Evolutionary conservation across 805 yeast genomes (phyloP).

Genomic region (Komagataella mondaviorum): DNA sequence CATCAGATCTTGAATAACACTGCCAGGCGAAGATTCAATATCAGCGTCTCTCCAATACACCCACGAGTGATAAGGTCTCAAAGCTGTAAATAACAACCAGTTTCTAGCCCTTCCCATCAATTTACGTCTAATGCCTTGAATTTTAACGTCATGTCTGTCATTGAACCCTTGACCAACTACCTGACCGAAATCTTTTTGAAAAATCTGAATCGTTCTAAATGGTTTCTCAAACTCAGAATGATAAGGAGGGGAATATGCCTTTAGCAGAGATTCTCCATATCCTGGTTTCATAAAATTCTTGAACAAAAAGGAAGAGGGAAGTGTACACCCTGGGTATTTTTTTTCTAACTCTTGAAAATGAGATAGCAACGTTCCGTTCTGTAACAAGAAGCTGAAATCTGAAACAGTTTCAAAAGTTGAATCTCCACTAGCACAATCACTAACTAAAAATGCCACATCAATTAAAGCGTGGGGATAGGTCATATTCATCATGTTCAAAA

Average conservation of each 20-base stretch:
- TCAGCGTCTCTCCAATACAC: conserved; percentile 88
- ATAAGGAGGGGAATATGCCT: conserved; percentile 53
- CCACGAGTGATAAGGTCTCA: conserved; percentile 81
- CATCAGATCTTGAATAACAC: conserved; percentile 66
- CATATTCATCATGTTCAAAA: conserved; percentile 74
- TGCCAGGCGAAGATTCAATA: conserved; percentile 70
- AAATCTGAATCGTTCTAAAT: conserved; percentile 70
- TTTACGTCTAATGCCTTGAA: conserved; percentile 74
- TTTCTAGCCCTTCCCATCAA: conserved; percentile 81
- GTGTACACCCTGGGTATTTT: conserved; percentile 14
- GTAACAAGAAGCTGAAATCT: conserved; percentile 54
- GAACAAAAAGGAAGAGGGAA: conserved; percentile 40
- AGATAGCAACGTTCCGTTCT: conserved; percentile 50
- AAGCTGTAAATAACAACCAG: conserved; percentile 64
- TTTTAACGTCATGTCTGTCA: conserved; percentile 75
- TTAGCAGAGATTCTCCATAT: conserved; percentile 41
- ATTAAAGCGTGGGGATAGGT: conserved; percentile 73
- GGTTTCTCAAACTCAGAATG: conserved; percentile 52
- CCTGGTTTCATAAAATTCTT: conserved; percentile 52
- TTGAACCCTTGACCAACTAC: conserved; percentile 74
- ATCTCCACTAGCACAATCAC: conserved; percentile 63
- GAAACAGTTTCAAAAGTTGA: conserved; percentile 51
- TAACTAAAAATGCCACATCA: conserved; percentile 69
- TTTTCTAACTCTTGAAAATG: conserved; percentile 29
- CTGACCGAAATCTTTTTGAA: conserved; percentile 75